These are phyloP conservation scores for Eleusine indica DNA, from an alignment of 176 grass and related monocot species.

Conservation along the genomic window DNA sequence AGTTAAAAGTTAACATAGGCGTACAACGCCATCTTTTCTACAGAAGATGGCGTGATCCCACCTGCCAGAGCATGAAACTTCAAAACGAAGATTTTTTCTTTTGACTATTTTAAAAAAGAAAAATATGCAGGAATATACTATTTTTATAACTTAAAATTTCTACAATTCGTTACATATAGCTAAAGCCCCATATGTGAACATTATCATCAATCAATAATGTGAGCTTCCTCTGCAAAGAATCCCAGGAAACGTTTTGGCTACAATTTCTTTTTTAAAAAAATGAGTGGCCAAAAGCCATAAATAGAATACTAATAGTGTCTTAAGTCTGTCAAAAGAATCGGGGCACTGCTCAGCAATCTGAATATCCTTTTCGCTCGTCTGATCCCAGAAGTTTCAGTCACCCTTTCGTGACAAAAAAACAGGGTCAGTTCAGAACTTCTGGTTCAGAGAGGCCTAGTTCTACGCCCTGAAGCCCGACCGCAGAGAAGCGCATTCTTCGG, in stretches of 20 bases:
- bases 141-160: not conserved
- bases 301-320: not conserved
- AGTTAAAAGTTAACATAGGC: too few species aligned
- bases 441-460: conserved; percentile 82
- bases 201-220: conserved; percentile 19
- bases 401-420: conserved; percentile 64
- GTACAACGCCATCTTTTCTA: too few species aligned
- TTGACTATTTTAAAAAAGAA: not conserved
- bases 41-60: too few species aligned
- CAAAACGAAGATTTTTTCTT: not conserved
- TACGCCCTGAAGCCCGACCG: conserved; percentile 73
- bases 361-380: conserved; percentile 12
- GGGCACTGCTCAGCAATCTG: conserved; percentile 30
- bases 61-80: not conserved
- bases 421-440: conserved; percentile 7
- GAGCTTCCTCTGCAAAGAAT: conserved; percentile 26
- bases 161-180: not conserved
- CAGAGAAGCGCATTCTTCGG: conserved; percentile 91
- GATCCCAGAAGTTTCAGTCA: conserved; percentile 44
- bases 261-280: conserved; percentile 16
- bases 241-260: conserved; percentile 36
- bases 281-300: not conserved
- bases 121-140: too few species aligned
- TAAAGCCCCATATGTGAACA: not conserved
- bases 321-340: conserved; percentile 5